Base-by-base conservation (phyloP, 2,329 filamentous ascomycete genomes). In the Aspergillus ochraceus region DNA sequence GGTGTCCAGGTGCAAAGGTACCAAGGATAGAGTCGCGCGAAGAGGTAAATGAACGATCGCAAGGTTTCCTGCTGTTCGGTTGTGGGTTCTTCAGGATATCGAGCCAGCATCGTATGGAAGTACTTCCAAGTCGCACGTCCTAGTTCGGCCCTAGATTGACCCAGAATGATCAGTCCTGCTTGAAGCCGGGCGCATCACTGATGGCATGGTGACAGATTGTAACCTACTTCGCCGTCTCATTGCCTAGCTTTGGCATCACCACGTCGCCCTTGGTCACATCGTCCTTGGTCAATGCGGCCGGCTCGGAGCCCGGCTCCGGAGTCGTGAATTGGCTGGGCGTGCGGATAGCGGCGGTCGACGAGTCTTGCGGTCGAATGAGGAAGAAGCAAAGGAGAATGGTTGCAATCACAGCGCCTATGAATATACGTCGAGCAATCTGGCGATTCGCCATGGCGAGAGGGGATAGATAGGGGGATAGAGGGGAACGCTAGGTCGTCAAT, bases 91-190 rank as follows among this genome's bases (percentile, higher is more conserved):
- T 88, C 86, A 12, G 86, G 86, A 69, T 87, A 89, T 64, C 85
- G 81, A 55, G 85, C 85, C 78, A 89, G 87, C 60, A 86, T 86
- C 19, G 86, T 89, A 71, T 89, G 86, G 64, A 89, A 81, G 64
- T 87, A 80, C 68, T 87, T 87, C 86, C 86, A 89, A 39, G 86
- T 83, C 58, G 86, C 84, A 62, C 86, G 82, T 62, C 86, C 86
- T 29, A 89, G 79, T 73, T 89, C 86, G 61, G 84, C 86, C 74
- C 82, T 85, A 59, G 52, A 45, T 59, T 55, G 19, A n/a, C 46
- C 51, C 30, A 59, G 32, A 24, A 42, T 42, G 12, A n/a, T 42
- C 36, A 47, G 45, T 47, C 45, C 19, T 19, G 8, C 20, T 57
- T 45, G 60, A 60, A 32, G 19, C 26, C 9, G n/a, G 39, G 22